Base-by-base conservation (phyloP, 257 asterid genomes). In the Vinca minor region DNA sequence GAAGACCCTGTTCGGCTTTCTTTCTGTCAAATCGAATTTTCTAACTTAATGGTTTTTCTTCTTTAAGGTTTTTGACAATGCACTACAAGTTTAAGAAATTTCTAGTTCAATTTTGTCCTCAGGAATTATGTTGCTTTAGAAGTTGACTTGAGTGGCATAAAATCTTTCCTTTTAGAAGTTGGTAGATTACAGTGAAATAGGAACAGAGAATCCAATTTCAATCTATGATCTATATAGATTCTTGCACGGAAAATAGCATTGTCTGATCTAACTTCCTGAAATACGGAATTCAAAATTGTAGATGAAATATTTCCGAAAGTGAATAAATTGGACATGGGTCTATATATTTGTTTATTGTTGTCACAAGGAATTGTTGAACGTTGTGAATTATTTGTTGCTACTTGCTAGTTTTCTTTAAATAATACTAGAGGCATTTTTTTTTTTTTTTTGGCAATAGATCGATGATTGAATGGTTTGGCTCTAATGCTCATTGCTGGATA, bases 401-500 rank as follows among this genome's bases (percentile, higher is more conserved):
- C 42, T 38, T n/a, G 38, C 38, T 34, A 31, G 26, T 50, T 31
- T 41, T 47, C n/a, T 47, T 32, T 55, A n/a, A n/a, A n/a, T 11
- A 8, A 11, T 13, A 25, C 21, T 25, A 1, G 12, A 10, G 52
- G 38, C 3, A 34, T 7, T 34, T 34, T 34, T 34, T 34, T 34
- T 34, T 2, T 7, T n/a, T n/a, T n/a, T 21, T 11, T 68, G 47
- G 32, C 20, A 14, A 25, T 53, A 34, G 18, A 29, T 18, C 48
- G 26, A 14, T 68, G 4, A 26, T 15, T 68, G 31, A 4, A 52
- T 29, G 28, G 59, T 34, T 59, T 62, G 62, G 46, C 62, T 38
- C 44, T 25, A 39, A 12, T 67, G n/a, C n/a, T n/a, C n/a, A 34
- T 2, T 34, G 67, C 67, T 76, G 64, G 64, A 5, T 48, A 48